Evolutionary conservation across 2,329 filamentous ascomycete genomes (phyloP).

Genomic region (Cucurbitaria berberidis): DNA sequence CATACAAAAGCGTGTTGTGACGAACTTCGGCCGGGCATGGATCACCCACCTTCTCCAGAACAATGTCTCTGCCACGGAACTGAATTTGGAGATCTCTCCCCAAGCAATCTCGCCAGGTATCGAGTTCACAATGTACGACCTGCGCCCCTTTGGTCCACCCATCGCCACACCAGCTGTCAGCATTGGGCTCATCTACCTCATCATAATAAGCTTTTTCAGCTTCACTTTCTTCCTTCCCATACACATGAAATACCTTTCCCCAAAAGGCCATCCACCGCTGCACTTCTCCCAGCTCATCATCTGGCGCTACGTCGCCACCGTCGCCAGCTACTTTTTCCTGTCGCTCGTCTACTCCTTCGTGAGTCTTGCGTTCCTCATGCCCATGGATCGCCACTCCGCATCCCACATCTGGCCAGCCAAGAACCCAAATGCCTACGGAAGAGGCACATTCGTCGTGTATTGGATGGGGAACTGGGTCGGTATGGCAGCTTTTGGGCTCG

Average conservation of each 20-base stretch:
- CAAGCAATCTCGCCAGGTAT: constrained; percentile 64
- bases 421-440: constrained; percentile 62
- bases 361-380: constrained; percentile 66
- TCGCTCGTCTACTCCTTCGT: constrained; percentile 68
- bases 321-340: constrained; percentile 65
- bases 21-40: constrained; percentile 58
- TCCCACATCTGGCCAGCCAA: constrained; percentile 51
- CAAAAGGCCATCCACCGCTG: constrained; percentile 62
- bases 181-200: constrained; percentile 70
- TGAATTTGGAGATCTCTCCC: constrained; percentile 53
- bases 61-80: constrained; percentile 32
- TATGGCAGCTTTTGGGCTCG: constrained; percentile 67
- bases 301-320: constrained; percentile 64
- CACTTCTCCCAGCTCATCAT: constrained; percentile 64
- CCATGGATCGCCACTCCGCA: constrained; percentile 57
- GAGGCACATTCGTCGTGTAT: constrained; percentile 66
- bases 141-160: constrained; percentile 65
- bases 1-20: constrained; percentile 54
- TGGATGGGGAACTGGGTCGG: constrained; percentile 68
- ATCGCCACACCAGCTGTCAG: constrained; percentile 63
- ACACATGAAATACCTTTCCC: constrained; percentile 63
- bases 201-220: constrained; percentile 70
- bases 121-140: constrained; percentile 61
- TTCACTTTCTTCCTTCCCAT: constrained; percentile 70
- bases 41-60: constrained; percentile 29